These are phyloP conservation scores for Dichomitus squalens DNA, from an alignment of 1,284 basidiomycete species.

Conservation along the genomic window DNA sequence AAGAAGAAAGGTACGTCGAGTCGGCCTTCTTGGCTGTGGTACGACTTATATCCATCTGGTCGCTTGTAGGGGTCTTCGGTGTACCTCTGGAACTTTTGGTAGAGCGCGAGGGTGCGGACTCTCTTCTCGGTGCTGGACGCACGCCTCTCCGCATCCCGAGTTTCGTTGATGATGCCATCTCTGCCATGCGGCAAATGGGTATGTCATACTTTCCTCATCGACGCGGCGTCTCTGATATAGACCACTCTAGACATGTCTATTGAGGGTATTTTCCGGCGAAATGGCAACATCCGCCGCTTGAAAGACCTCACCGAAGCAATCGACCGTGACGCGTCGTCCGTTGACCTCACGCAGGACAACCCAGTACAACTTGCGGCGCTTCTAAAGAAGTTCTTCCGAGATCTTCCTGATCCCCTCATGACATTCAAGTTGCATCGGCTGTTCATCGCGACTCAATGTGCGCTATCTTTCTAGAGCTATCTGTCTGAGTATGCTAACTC, in stretches of 20 bases:
- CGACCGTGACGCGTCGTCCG: slow-evolving; percentile 88
- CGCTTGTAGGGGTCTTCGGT: slow-evolving; percentile 76
- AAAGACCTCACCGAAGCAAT: slow-evolving; percentile 91
- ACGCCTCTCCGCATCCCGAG: slow-evolving; percentile 89
- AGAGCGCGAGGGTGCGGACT: slow-evolving; percentile 95
- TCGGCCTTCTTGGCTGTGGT: not conserved
- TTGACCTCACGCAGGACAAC: slow-evolving; percentile 93
- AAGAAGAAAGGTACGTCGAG: slow-evolving; percentile 83
- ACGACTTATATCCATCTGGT: not conserved
- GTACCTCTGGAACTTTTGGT: slow-evolving; percentile 93
- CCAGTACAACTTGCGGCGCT: slow-evolving; percentile 97
- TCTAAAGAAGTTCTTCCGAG: slow-evolving; percentile 96
- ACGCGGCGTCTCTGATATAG: not conserved
- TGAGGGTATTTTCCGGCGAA: slow-evolving; percentile 98
- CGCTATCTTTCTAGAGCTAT: slow-evolving; percentile 34
- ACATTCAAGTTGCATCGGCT: slow-evolving; percentile 93
- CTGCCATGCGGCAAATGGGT: slow-evolving; percentile 99
- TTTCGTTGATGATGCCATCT: slow-evolving; percentile 97
- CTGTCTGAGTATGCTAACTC: slow-evolving; percentile 10
- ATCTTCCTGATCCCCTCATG: slow-evolving; percentile 94
- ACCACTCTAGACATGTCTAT: slow-evolving; percentile 86
- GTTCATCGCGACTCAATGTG: slow-evolving; percentile 88
- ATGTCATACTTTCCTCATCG: slow-evolving; percentile 35
- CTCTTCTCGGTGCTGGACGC: slow-evolving; percentile 86
- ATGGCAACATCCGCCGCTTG: slow-evolving; percentile 94